Base-by-base conservation (phyloP, 805 yeast species). In the Kuraishia cidri region DNA sequence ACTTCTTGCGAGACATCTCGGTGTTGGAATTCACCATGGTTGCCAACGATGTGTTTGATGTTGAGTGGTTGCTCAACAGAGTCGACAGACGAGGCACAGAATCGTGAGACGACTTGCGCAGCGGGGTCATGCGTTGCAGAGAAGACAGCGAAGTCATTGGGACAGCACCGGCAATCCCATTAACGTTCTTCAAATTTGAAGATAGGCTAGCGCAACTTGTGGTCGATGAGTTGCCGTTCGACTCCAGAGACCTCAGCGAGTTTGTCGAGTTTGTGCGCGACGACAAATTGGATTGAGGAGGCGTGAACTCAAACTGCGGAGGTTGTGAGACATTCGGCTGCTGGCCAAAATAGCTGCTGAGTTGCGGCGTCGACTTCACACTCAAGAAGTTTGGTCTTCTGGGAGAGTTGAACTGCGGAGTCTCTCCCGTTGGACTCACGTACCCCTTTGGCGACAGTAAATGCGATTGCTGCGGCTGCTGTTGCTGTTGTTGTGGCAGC, bases 101-200 rank as follows among this genome's bases (percentile, higher is more conserved):
- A 8, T 45, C 37, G 19, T 46, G 34, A 8, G 54, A 39, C 15
- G 45, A 37, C 11, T 35, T 35, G 24, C 63, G 50, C 18, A 74
- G 46, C 6, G 80, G 82, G 0, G 81, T 76, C 79, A 76, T 72
- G 46, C 77, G 62, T 47, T 76, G 82, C 34, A 78, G 50, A 3
- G 81, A 66, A 0, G 72, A 59, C 15, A 69, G 43, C 1, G 68
- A 63, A 38, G 52, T 60, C 13, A 62, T 38, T 5, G 18, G 18
- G 43, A 26, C 14, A 46, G 36, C 14, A 43, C 44, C n/a, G 39
- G 43, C 8, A 15, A 11, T 17, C 11, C 17, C 11, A 6, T 13
- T 15, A 22, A 19, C 22, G 12, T 9, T 8, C 24, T 28, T 19
- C 23, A 13, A 19, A 6, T 11, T 17, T 19, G 24, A 5, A 6